Evolutionary conservation across 2,329 filamentous ascomycete genomes (phyloP).

Genomic region (Triangularia setosa): DNA sequence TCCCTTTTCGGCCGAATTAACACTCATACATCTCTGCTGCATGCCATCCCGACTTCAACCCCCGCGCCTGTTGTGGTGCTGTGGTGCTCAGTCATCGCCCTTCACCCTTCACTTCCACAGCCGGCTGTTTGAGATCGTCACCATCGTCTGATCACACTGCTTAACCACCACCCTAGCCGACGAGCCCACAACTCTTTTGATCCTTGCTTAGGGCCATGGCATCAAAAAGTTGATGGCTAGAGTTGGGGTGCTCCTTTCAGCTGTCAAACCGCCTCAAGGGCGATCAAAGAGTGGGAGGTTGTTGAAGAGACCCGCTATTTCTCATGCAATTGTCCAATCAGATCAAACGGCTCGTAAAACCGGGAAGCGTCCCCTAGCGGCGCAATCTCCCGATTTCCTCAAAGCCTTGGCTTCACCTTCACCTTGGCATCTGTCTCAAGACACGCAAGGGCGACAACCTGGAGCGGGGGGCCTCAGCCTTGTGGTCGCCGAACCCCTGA

Average conservation of each 20-base stretch:
- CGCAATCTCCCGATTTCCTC: slow-evolving; percentile 5
- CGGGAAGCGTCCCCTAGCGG: slow-evolving; percentile 3
- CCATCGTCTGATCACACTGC: background rate
- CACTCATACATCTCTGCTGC: no score
- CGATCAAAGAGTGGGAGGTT: background rate
- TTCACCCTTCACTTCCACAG: background rate
- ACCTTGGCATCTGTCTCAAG: background rate
- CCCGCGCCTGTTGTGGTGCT: background rate
- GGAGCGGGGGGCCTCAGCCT: background rate
- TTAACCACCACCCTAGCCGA: background rate
- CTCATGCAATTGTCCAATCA: slow-evolving; percentile 6
- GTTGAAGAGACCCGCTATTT: background rate
- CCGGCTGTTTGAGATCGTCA: background rate
- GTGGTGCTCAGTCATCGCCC: slow-evolving; percentile 4
- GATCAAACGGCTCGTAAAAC: background rate
- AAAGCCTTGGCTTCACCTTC: background rate
- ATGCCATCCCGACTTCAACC: background rate
- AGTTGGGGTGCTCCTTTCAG: background rate
- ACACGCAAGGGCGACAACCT: background rate
- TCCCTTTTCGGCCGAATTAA: background rate
- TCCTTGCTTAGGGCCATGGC: background rate
- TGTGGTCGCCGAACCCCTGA: background rate
- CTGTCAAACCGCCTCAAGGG: background rate
- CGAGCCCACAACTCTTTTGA: slow-evolving; percentile 1
- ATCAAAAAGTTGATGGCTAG: background rate